Evolutionary conservation across 192 early-diverging fungal species (phyloP).

Genomic region (Entomortierella lignicola): DNA sequence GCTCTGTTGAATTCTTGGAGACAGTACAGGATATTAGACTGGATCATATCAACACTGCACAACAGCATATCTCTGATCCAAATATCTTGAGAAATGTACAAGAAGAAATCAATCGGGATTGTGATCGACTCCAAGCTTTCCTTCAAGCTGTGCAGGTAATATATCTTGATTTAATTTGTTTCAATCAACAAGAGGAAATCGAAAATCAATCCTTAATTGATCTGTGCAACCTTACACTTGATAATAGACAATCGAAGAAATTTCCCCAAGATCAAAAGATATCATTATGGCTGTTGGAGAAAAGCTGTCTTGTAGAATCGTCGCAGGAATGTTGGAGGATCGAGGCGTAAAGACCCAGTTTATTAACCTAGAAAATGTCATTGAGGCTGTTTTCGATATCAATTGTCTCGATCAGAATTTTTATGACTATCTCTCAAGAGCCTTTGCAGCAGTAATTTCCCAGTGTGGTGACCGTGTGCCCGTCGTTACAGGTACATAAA

Average conservation of each 20-base stretch:
- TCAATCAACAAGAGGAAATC: too few relatives aligned
- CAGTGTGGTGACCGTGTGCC: slow-evolving; percentile 76
- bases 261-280: slow-evolving; percentile 94
- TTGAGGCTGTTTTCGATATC: slow-evolving; percentile 82
- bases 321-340: slow-evolving; percentile 83
- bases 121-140: slow-evolving; percentile 81
- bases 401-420: slow-evolving; percentile 88
- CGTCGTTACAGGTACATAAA: slow-evolving; percentile 91
- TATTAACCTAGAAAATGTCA: slow-evolving; percentile 87
- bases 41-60: slow-evolving; percentile 79
- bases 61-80: slow-evolving; percentile 60
- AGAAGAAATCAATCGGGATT: slow-evolving; percentile 78
- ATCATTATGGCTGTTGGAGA: slow-evolving; percentile 95
- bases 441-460: slow-evolving; percentile 69
- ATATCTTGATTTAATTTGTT: too few relatives aligned
- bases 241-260: slow-evolving; percentile 88
- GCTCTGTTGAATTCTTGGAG: slow-evolving; percentile 71
- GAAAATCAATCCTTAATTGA: too few relatives aligned
- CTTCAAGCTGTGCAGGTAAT: slow-evolving; percentile 87
- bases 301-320: slow-evolving; percentile 90
- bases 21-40: slow-evolving; percentile 86
- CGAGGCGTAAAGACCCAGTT: slow-evolving; percentile 86
- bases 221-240: too few relatives aligned
- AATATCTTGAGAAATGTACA: slow-evolving; percentile 63
- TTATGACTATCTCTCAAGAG: slow-evolving; percentile 89